Evolutionary conservation across 2,329 filamentous ascomycete species (phyloP).

Genomic region (Aspergillaceae sp.): DNA sequence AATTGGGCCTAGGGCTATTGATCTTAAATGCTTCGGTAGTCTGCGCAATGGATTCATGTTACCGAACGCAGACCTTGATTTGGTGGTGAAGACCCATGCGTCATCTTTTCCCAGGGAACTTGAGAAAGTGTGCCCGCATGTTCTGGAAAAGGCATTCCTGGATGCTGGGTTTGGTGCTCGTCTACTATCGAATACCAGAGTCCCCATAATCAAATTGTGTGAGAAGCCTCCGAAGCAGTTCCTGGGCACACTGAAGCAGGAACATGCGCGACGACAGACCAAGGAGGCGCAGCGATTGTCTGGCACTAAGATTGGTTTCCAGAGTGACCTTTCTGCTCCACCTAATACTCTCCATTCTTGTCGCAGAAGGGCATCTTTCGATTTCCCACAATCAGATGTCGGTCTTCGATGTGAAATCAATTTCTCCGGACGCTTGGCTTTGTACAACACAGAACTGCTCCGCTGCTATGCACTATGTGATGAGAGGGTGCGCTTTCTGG

Average conservation of each 20-base stretch:
- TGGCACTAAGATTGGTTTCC: slow-evolving; percentile 33
- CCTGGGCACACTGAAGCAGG: slow-evolving; percentile 52
- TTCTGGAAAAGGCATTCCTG: slow-evolving; percentile 67
- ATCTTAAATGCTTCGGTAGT: slow-evolving; percentile 72
- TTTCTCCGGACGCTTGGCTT: slow-evolving; percentile 68
- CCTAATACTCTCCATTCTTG: not conserved
- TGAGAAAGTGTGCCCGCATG: slow-evolving; percentile 58
- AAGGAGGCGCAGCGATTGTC: not conserved
- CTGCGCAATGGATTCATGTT: slow-evolving; percentile 78
- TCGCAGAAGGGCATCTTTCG: slow-evolving; percentile 48
- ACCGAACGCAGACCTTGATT: slow-evolving; percentile 82
- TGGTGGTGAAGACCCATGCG: slow-evolving; percentile 33
- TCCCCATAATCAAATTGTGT: slow-evolving; percentile 84
- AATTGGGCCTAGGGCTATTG: slow-evolving; percentile 51
- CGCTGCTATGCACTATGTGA: slow-evolving; percentile 77
- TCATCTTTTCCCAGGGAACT: slow-evolving; percentile 40
- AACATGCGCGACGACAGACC: slow-evolving; percentile 37
- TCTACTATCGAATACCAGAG: slow-evolving; percentile 66
- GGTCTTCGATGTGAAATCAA: slow-evolving; percentile 92
- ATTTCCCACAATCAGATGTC: slow-evolving; percentile 64
- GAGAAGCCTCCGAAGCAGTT: slow-evolving; percentile 58
- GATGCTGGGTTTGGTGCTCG: slow-evolving; percentile 65
- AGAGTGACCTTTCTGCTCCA: not conserved
- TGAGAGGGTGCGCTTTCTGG: slow-evolving; percentile 64
- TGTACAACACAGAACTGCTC: slow-evolving; percentile 76